Evolutionary conservation across 352 stramenopile species (phyloP).

Genomic region (Pythium periplocum): DNA sequence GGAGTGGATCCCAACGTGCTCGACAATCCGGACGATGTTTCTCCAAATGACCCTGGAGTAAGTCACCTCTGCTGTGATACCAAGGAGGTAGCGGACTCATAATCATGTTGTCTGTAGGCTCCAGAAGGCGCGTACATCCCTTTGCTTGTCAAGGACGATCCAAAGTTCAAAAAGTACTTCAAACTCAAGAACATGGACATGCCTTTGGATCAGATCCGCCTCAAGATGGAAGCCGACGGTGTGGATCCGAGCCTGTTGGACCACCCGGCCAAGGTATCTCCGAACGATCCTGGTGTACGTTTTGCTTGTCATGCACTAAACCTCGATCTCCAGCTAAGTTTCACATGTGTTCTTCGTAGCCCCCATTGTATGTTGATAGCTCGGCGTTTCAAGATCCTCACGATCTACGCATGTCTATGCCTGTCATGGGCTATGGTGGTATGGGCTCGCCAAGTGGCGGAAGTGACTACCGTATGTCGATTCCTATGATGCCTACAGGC

Average conservation of each 20-base stretch:
- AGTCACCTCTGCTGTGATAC: not conserved
- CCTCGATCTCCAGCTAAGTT: not conserved
- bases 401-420: conserved; percentile 14
- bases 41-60: conserved; percentile 72
- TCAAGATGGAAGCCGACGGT: conserved; percentile 84
- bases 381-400: conserved; percentile 1
- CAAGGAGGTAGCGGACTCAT: not conserved
- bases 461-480: conserved; percentile 19
- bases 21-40: conserved; percentile 64
- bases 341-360: conserved; percentile 7
- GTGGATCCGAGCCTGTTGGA: conserved; percentile 64
- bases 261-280: conserved; percentile 51
- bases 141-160: conserved; percentile 71
- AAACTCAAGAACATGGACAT: conserved; percentile 84
- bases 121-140: conserved; percentile 60
- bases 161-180: conserved; percentile 82
- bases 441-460: conserved; percentile 1
- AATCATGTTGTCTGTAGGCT: conserved; percentile 24
- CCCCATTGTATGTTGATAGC: conserved; percentile 16
- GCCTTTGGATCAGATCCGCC: conserved; percentile 75
- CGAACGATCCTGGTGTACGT: conserved; percentile 77
- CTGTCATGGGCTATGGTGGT: conserved; percentile 7
- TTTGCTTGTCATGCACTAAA: not conserved
- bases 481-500: conserved; percentile 19
- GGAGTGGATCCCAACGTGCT: conserved; percentile 54